These are phyloP conservation scores for Penicillium bialowiezense DNA, from an alignment of 495 filamentous ascomycete genomes.

Conservation along the genomic window DNA sequence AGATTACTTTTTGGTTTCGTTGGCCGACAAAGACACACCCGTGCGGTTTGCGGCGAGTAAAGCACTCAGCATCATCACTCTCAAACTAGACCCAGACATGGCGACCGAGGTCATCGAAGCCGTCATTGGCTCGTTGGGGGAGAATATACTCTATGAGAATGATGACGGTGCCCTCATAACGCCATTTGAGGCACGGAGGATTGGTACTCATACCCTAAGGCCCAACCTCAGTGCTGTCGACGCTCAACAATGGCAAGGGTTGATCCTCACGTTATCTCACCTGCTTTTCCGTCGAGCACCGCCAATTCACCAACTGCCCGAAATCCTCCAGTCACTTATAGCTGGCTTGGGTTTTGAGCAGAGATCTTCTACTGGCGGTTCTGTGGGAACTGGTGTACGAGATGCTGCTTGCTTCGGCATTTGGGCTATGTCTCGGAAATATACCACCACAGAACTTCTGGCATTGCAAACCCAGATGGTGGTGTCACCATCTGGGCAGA, in stretches of 20 bases:
- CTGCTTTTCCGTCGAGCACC: slow-evolving; percentile 76
- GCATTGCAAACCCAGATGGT: slow-evolving; percentile 48
- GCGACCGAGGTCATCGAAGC: slow-evolving; percentile 82
- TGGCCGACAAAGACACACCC: slow-evolving; percentile 84
- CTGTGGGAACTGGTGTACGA: slow-evolving; percentile 88
- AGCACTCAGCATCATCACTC: slow-evolving; percentile 78
- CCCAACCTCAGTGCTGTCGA: slow-evolving; percentile 71
- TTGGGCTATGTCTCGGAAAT: slow-evolving; percentile 87
- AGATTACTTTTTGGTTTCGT: slow-evolving; percentile 66
- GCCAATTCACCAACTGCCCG: slow-evolving; percentile 60
- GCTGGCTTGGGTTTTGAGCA: slow-evolving; percentile 83
- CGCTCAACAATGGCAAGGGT: slow-evolving; percentile 84
- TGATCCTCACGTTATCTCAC: slow-evolving; percentile 83
- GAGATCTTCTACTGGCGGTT: slow-evolving; percentile 71
- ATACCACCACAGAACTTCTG: slow-evolving; percentile 74
- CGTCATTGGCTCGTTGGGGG: slow-evolving; percentile 68
- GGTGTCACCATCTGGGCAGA: slow-evolving; percentile 22
- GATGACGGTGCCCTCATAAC: slow-evolving; percentile 36
- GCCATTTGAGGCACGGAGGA: slow-evolving; percentile 31
- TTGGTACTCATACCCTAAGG: slow-evolving; percentile 33
- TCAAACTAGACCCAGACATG: slow-evolving; percentile 75
- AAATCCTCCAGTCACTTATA: slow-evolving; percentile 68
- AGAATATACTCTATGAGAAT: slow-evolving; percentile 71
- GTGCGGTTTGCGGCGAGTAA: slow-evolving; percentile 91
- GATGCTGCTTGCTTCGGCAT: slow-evolving; percentile 96